phyloP scores from a whole-genome alignment of 1,284 basidiomycete genomes.

The Pyrrhoderma noxium region DNA sequence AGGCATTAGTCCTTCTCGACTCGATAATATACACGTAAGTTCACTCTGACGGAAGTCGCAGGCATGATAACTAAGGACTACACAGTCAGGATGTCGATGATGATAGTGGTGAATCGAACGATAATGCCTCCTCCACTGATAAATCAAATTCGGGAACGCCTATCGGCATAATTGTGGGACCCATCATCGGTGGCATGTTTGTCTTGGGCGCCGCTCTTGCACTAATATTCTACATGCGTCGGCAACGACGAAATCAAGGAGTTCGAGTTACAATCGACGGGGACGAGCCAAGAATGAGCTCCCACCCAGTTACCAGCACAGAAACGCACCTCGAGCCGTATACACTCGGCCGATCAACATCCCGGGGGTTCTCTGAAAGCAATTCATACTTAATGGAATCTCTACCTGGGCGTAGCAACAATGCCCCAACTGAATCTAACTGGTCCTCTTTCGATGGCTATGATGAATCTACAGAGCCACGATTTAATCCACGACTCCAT shows the following conservation, averaged over 20 bases:
- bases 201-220: conserved; percentile 5
- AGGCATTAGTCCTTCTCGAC: conserved; percentile 6
- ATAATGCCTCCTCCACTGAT: background rate
- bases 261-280: background rate
- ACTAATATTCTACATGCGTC: conserved; percentile 1
- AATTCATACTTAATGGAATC: too few relatives aligned
- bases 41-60: too few relatives aligned
- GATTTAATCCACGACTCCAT: background rate
- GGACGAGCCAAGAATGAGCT: too few relatives aligned
- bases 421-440: too few relatives aligned
- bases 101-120: background rate
- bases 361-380: too few relatives aligned
- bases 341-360: too few relatives aligned
- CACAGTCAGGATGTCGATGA: background rate
- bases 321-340: too few relatives aligned
- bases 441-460: too few relatives aligned
- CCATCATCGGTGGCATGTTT: conserved; percentile 4
- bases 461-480: too few relatives aligned
- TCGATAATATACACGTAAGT: conserved; percentile 13
- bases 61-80: background rate
- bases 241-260: conserved; percentile 1
- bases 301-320: too few relatives aligned
- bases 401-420: too few relatives aligned
- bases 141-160: background rate
- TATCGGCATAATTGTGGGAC: conserved; percentile 5